phyloP scores from a whole-genome alignment of 1,284 basidiomycete genomes.

The Hemileia vastatrix region DNA sequence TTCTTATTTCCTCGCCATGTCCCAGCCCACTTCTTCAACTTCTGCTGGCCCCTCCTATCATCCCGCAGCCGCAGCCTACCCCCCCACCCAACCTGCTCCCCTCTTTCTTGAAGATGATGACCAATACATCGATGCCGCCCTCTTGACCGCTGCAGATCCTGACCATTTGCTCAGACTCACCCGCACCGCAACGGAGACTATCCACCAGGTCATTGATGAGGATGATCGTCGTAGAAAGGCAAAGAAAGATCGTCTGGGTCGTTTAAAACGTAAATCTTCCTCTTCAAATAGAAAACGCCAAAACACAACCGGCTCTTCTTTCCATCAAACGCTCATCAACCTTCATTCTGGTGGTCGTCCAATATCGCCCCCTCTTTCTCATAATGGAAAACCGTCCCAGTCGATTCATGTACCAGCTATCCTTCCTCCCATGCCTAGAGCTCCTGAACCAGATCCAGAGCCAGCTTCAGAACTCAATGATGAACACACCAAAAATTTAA shows the following conservation, averaged over 20 bases:
- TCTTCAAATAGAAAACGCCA: background rate
- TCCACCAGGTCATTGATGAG: constrained; percentile 69
- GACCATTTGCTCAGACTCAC: constrained; percentile 75
- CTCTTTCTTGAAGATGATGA: constrained; percentile 17
- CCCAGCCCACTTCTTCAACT: no score
- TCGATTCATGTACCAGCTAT: constrained; percentile 5
- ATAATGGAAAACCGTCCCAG: no score
- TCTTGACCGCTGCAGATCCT: constrained; percentile 51
- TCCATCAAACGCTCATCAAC: background rate
- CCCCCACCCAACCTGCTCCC: constrained; percentile 20
- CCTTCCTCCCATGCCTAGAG: constrained; percentile 19
- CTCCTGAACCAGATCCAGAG: constrained; percentile 13
- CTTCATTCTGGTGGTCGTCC: background rate
- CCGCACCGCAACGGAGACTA: constrained; percentile 73
- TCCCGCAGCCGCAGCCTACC: constrained; percentile 12
- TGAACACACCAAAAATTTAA: constrained; percentile 22
- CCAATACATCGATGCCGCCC: constrained; percentile 7
- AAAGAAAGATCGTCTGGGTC: constrained; percentile 49
- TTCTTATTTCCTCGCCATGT: no score
- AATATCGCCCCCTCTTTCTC: no score
- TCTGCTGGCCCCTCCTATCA: constrained; percentile 11
- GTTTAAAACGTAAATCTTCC: constrained; percentile 51
- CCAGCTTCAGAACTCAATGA: constrained; percentile 1
- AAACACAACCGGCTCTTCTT: no score
- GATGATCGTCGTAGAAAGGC: constrained; percentile 57